Conservation (phyloP, 768 basidiomycete species). For the Mrakia frigida region DNA sequence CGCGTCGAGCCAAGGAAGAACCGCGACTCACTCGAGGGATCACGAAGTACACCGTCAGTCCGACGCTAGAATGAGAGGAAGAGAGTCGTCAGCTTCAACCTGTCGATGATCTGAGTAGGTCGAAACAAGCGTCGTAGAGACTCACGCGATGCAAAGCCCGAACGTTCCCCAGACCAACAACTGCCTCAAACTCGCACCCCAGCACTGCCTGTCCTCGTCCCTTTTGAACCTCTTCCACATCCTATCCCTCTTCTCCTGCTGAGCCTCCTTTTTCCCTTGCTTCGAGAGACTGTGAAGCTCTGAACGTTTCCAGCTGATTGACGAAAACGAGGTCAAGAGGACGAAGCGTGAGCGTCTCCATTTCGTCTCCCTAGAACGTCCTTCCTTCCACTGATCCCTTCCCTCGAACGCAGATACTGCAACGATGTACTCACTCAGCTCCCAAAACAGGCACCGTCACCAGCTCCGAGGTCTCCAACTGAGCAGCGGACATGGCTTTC, state of each 20-base stretch:
- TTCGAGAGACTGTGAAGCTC: constrained; percentile 76
- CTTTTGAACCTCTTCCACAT: constrained; percentile 41
- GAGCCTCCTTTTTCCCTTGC: constrained; percentile 57
- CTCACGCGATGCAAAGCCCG: constrained; percentile 58
- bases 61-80: constrained; percentile 50
- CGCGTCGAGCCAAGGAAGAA: background rate
- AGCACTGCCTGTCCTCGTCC: constrained; percentile 30
- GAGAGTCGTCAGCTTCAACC: background rate
- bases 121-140: constrained; percentile 48
- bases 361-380: too few species aligned
- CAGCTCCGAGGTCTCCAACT: constrained; percentile 52
- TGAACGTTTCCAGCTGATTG: constrained; percentile 61
- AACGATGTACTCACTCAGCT: constrained; percentile 62
- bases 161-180: constrained; percentile 57
- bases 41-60: constrained; percentile 66
- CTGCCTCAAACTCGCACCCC: constrained; percentile 62
- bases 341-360: too few species aligned
- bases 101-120: background rate
- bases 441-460: constrained; percentile 89
- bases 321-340: background rate
- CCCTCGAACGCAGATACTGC: too few species aligned
- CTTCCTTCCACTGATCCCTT: background rate
- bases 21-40: constrained; percentile 61
- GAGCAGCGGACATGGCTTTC: constrained; percentile 23
- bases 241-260: constrained; percentile 50